These are phyloP conservation scores for Xerocomus brunneocitrinus DNA, from an alignment of 768 basidiomycete species.

Conservation along the genomic window DNA sequence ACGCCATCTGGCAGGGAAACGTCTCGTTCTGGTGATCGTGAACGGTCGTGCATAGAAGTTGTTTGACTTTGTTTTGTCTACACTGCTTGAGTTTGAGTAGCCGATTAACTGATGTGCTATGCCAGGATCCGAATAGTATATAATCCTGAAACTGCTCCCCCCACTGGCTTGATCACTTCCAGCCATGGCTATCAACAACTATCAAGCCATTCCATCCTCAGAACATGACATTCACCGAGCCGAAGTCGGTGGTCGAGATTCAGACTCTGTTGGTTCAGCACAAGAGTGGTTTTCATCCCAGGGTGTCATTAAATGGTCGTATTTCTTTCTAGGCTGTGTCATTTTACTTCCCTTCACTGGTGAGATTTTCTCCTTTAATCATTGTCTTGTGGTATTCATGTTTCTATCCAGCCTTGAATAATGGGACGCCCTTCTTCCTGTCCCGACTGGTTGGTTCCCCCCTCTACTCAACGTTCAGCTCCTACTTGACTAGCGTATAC, in stretches of 20 bases:
- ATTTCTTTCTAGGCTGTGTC: conserved; percentile 73
- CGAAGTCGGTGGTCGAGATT: not conserved
- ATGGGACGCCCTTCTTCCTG: conserved; percentile 77
- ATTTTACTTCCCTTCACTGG: conserved; percentile 89
- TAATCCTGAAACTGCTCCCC: not conserved
- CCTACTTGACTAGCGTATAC: conserved; percentile 59
- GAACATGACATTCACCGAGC: not conserved
- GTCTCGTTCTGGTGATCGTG: conserved; percentile 42
- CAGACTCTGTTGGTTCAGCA: conserved; percentile 15
- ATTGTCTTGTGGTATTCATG: not conserved
- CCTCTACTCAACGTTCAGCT: conserved; percentile 54
- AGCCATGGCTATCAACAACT: not conserved
- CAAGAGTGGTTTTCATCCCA: conserved; percentile 30
- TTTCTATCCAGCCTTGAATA: conserved; percentile 63
- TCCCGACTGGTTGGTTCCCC: conserved; percentile 61
- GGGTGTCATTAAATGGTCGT: conserved; percentile 52
- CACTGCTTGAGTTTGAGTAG: not conserved
- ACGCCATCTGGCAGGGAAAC: conserved; percentile 48
- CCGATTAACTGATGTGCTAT: too few species aligned
- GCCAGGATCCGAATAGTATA: not conserved
- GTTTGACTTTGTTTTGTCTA: conserved; percentile 5
- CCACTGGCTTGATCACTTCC: not conserved
- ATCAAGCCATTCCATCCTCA: not conserved
- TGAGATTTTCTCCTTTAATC: conserved; percentile 26
- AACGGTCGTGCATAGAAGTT: conserved; percentile 22